Evolutionary conservation across 371 early-diverging fungal species (phyloP).

Genomic region (Quaeritorhiza haematococci): DNA sequence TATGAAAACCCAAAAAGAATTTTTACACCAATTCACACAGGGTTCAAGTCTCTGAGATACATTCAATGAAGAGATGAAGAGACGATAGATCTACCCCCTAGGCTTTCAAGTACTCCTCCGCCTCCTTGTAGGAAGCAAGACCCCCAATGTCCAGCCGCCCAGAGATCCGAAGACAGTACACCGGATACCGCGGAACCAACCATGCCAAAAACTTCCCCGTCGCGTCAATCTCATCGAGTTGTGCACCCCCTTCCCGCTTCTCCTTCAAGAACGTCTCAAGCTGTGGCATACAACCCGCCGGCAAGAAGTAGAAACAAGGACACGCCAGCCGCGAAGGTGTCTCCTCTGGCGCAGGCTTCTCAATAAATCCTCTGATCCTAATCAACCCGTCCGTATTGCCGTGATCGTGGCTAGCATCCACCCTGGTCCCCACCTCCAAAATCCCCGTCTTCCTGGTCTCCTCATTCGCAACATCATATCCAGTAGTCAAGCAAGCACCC

Average conservation of each 20-base stretch:
- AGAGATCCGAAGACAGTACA: constrained; percentile 40
- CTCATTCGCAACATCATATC: constrained; percentile 39
- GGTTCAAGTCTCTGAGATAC: too few relatives aligned
- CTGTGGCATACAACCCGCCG: constrained; percentile 21
- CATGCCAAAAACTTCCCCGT: constrained; percentile 55
- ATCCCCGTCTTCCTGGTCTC: constrained; percentile 53
- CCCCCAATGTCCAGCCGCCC: constrained; percentile 65
- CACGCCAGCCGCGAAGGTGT: constrained; percentile 50
- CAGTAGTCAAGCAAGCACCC: constrained; percentile 39
- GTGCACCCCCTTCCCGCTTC: constrained; percentile 19
- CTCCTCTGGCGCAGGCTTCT: constrained; percentile 47
- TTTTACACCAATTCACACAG: too few relatives aligned
- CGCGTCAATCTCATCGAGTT: constrained; percentile 51
- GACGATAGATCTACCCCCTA: too few relatives aligned
- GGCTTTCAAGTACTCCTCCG: constrained; percentile 47
- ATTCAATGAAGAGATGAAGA: too few relatives aligned
- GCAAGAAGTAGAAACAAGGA: constrained; percentile 59
- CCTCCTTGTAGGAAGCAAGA: constrained; percentile 45
- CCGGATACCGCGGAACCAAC: constrained; percentile 38
- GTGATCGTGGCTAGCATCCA: not conserved
- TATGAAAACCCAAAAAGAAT: too few relatives aligned
- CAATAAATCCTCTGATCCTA: constrained; percentile 46
- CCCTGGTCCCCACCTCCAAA: constrained; percentile 34
- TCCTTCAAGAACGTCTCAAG: constrained; percentile 42
- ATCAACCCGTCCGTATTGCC: not conserved